These are phyloP conservation scores for Gardenia jasminoides DNA, from an alignment of 257 asterid genomes.

Conservation along the genomic window DNA sequence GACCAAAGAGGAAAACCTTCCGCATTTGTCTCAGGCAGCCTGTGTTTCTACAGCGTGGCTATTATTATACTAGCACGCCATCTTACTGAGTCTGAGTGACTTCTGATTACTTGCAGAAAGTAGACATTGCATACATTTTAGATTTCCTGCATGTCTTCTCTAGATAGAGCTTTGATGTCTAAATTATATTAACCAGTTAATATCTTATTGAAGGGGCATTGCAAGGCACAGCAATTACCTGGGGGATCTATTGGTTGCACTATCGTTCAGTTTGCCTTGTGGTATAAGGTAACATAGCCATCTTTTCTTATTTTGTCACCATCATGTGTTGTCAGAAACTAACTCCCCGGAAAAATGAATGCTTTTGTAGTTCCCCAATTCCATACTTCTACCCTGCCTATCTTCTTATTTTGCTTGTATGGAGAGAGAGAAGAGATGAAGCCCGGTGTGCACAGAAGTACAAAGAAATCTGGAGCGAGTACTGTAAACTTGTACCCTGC, in stretches of 20 bases:
- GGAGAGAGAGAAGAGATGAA: slow-evolving; percentile 99
- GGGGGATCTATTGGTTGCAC: slow-evolving; percentile 85
- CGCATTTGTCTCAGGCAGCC: too few species aligned
- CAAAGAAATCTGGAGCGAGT: slow-evolving; percentile 85
- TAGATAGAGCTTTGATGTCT: not conserved
- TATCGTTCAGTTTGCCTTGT: slow-evolving; percentile 92
- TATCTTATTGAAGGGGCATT: slow-evolving; percentile 67
- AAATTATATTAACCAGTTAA: not conserved
- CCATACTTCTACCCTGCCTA: slow-evolving; percentile 92
- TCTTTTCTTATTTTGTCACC: not conserved
- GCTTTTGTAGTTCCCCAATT: slow-evolving; percentile 69
- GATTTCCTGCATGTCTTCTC: not conserved
- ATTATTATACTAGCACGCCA: not conserved
- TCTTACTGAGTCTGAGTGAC: not conserved
- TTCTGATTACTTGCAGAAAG: not conserved
- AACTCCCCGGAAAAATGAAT: not conserved
- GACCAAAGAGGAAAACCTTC: too few species aligned
- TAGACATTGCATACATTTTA: not conserved
- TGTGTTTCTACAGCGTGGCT: not conserved
- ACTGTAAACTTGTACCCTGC: slow-evolving; percentile 79
- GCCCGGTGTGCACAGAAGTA: slow-evolving; percentile 92
- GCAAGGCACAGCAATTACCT: slow-evolving; percentile 97
- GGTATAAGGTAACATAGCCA: slow-evolving; percentile 67
- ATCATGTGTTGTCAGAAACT: not conserved
- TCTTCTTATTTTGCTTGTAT: slow-evolving; percentile 77